Evolutionary conservation across 73 alveolate genomes (phyloP).

Genomic region (Paramecium primaurelia): DNA sequence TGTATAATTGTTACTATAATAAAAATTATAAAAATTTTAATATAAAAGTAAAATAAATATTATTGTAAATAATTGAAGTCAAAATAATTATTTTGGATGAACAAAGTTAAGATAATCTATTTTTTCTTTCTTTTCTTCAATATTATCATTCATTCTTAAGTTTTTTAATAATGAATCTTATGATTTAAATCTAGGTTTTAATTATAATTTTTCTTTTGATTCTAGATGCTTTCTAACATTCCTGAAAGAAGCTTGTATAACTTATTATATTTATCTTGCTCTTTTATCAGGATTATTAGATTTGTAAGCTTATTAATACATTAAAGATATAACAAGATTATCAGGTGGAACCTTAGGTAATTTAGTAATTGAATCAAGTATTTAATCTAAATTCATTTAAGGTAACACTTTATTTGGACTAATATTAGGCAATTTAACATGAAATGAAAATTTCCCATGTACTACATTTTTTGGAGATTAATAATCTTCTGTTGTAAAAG

Average conservation of each 20-base stretch:
- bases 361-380: background rate
- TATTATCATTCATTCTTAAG: background rate
- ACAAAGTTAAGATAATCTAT: background rate
- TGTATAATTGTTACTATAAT: background rate
- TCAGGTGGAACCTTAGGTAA: constrained; percentile 12
- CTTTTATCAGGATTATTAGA: constrained; percentile 24
- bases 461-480: background rate
- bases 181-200: background rate
- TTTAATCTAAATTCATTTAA: background rate
- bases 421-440: background rate
- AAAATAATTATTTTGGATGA: background rate
- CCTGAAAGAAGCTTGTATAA: background rate
- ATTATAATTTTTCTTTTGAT: background rate
- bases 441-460: background rate
- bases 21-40: background rate
- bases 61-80: background rate
- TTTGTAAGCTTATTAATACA: constrained; percentile 26
- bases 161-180: background rate
- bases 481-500: background rate
- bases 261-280: background rate
- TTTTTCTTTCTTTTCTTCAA: background rate
- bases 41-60: background rate
- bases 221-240: background rate
- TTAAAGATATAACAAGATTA: constrained; percentile 9
- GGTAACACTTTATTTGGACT: background rate